phyloP scores from a whole-genome alignment of 164 flowering plant genomes.

The Vitis amurensis region DNA sequence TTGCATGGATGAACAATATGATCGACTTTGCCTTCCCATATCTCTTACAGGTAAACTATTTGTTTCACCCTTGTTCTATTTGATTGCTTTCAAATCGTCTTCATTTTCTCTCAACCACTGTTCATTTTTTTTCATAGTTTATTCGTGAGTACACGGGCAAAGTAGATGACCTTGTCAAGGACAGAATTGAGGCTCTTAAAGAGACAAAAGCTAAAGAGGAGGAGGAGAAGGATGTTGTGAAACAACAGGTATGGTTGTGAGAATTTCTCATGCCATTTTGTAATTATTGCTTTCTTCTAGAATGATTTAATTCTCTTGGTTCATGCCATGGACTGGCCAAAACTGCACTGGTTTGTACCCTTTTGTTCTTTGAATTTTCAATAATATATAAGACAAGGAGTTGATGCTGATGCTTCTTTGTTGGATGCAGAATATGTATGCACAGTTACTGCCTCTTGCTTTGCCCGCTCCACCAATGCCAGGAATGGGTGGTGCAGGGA shows the following conservation, averaged over 20 bases:
- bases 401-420: background rate
- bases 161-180: conserved; percentile 75
- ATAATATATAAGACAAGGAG: too few relatives aligned
- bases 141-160: conserved; percentile 73
- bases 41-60: conserved; percentile 71
- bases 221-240: conserved; percentile 71
- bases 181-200: conserved; percentile 56
- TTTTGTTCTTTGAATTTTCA: too few relatives aligned
- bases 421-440: conserved; percentile 78
- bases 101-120: background rate
- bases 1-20: conserved; percentile 97
- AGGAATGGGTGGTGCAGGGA: conserved; percentile 55
- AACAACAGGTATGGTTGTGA: conserved; percentile 59
- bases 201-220: conserved; percentile 65
- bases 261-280: too few relatives aligned
- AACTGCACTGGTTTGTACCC: too few relatives aligned
- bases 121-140: conserved; percentile 29
- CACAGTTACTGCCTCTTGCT: conserved; percentile 79
- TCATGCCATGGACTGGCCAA: background rate
- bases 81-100: too few relatives aligned
- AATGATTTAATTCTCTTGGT: background rate
- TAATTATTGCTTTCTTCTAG: background rate
- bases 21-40: conserved; percentile 96
- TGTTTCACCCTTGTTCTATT: too few relatives aligned
- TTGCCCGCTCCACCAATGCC: conserved; percentile 79